A percentile compares a stretch with the other conserved stretches of the same genome.
These are phyloP conservation scores for Plasmodium inui DNA, from an alignment of 169 alveolate species.

Conservation along the genomic window DNA sequence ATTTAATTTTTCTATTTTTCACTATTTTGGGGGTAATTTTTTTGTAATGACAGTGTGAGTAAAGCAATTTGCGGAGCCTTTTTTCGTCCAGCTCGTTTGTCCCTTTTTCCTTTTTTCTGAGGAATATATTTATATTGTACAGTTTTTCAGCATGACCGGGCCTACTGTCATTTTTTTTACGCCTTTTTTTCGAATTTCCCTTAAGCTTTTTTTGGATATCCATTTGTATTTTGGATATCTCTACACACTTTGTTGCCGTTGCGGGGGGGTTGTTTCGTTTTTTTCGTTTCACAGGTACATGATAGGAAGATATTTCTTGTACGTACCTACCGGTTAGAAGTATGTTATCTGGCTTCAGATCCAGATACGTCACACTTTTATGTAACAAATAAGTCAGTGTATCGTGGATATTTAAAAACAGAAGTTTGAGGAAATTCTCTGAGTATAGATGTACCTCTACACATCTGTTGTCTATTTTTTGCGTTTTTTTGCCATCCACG, in stretches of 20 bases:
- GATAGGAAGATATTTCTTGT: constrained; percentile 15
- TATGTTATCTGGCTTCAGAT: constrained; percentile 65
- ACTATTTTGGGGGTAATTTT: constrained; percentile 22
- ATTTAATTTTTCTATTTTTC: constrained; percentile 70
- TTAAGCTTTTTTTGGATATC: constrained; percentile 2
- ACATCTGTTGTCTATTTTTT: background rate
- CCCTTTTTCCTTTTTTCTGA: constrained; percentile 8
- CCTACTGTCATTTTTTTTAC: background rate
- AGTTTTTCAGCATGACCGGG: background rate
- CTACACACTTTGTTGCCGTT: background rate
- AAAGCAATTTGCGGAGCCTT: background rate
- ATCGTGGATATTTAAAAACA: constrained; percentile 40
- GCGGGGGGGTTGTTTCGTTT: background rate
- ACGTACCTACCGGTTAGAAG: constrained; percentile 18
- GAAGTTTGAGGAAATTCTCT: constrained; percentile 27
- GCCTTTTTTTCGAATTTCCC: background rate
- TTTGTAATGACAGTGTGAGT: constrained; percentile 8
- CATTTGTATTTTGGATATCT: background rate
- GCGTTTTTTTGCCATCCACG: constrained; percentile 6
- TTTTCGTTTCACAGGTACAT: constrained; percentile 25
- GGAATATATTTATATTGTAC: background rate
- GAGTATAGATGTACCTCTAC: constrained; percentile 37
- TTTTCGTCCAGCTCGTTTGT: background rate
- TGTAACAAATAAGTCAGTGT: constrained; percentile 39
- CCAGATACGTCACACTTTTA: constrained; percentile 56